Base-by-base conservation (phyloP, 2,329 filamentous ascomycete genomes). In the Colletotrichum agaves region DNA sequence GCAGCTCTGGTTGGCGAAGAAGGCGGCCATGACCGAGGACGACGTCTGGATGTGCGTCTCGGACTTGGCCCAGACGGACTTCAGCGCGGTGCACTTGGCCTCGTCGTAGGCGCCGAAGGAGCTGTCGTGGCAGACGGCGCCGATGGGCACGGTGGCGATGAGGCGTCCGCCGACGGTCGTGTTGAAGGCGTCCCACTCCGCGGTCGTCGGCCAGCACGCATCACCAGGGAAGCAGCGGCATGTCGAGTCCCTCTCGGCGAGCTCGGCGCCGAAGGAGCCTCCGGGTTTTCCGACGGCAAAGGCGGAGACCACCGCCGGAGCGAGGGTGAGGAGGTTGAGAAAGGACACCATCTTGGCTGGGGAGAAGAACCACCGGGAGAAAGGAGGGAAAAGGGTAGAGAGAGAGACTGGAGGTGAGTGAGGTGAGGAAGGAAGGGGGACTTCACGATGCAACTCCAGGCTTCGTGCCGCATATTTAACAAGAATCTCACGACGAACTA, bases 161-260 rank as follows among this genome's bases (percentile, higher is more conserved):
- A 89, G 76, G 10, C 76, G 77, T 0, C 87, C 87, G 3, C 77
- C 76, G 0, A 89, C 75, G 2, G 85, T 83, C 31, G 74, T 49
- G 72, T 89, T 89, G 69, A 89, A 80, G 3, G 71, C 59, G 7
- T 74, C 70, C 86, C 86, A 89, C n/a, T 75, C 72, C 5, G 70
- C 56, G 2, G 66, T 27, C 0, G 78, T 77, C 0, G 87, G 87
- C 87, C 87, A 89, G 72, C 82, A 85, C 0, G 72, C 35, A 57
- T 88, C 85, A 15, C 80, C 81, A 1, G 86, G 85, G 37, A 84
- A 80, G 74, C 81, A 86, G 17, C 80, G 79, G 73, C 84, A 87
- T 12, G 31, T 5, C n/a, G 52, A 27, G 53, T 41, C 53, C 13
- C 33, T 55, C 19, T 58, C 44, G 39, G 33, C 15, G 52, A 44